Conservation (phyloP, 306 rosid genomes). For the Notholithocarpus densiflorus region DNA sequence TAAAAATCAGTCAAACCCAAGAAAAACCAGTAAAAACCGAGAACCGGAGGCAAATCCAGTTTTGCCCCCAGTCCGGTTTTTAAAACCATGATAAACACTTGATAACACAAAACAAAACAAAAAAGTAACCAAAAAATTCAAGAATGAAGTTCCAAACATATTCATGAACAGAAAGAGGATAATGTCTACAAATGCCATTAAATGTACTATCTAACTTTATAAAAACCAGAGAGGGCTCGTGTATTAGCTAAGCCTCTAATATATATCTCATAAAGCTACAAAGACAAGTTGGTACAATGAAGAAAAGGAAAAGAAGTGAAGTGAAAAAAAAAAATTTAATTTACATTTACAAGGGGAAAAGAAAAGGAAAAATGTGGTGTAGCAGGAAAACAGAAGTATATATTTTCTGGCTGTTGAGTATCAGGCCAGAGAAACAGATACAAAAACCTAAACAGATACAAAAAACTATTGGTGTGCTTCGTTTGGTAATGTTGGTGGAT, state of each 20-base stretch:
- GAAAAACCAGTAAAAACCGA: no score
- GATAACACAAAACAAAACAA: background rate
- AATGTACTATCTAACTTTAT: background rate
- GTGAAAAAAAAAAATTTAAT: background rate
- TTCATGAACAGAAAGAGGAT: background rate
- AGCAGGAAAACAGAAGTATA: conserved; percentile 16
- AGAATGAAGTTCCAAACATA: background rate
- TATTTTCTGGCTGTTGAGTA: conserved; percentile 4
- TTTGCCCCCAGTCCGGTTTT: no score
- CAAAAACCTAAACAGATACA: background rate
- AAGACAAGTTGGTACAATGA: background rate
- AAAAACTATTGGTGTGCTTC: conserved; percentile 49
- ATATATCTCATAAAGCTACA: conserved; percentile 33
- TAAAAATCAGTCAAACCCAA: no score
- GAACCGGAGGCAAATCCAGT: no score
- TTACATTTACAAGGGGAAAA: conserved; percentile 35
- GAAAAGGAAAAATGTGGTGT: background rate
- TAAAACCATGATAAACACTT: no score
- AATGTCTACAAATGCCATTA: conserved; percentile 5
- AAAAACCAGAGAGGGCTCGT: background rate
- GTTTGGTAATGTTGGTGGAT: conserved; percentile 69
- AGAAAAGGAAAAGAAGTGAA: background rate
- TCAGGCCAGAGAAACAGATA: background rate
- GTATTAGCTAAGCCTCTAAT: conserved; percentile 26
- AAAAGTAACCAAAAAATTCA: background rate